Evolutionary conservation across 2,329 filamentous ascomycete species (phyloP).

Genomic region (Aspergillus ruber): DNA sequence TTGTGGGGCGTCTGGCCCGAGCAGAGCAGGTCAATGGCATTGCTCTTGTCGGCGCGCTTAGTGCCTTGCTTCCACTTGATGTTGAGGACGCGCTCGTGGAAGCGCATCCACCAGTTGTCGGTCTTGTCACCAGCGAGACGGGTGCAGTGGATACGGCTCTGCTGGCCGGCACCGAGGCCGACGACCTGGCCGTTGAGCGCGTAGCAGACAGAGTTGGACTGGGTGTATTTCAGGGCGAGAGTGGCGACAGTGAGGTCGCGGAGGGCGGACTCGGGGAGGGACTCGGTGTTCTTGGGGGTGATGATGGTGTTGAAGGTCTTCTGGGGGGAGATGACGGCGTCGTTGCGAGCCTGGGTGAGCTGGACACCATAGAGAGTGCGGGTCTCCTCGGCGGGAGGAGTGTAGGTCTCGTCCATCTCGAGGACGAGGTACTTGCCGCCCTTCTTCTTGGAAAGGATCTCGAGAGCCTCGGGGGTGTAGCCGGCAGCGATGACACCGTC

Average conservation of each 20-base stretch:
- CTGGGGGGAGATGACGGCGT: constrained; percentile 74
- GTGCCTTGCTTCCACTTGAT: constrained; percentile 97
- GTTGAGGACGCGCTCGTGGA: constrained; percentile 79
- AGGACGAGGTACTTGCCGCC: constrained; percentile 93
- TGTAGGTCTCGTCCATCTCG: constrained; percentile 85
- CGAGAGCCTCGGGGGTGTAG: constrained; percentile 77
- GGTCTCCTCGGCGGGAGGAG: constrained; percentile 66
- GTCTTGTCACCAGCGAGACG: constrained; percentile 95
- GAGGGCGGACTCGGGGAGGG: constrained; percentile 72
- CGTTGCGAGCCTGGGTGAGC: constrained; percentile 87
- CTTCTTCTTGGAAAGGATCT: constrained; percentile 96
- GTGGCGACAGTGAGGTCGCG: constrained; percentile 91
- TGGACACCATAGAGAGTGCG: constrained; percentile 86
- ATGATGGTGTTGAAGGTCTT: constrained; percentile 78
- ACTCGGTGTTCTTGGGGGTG: constrained; percentile 69
- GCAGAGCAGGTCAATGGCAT: constrained; percentile 92
- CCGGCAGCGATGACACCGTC: constrained; percentile 91
- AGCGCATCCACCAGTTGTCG: constrained; percentile 99
- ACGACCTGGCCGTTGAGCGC: constrained; percentile 89
- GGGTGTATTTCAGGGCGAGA: constrained; percentile 96
- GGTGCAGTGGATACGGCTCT: constrained; percentile 97
- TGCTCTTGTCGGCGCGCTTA: constrained; percentile 95
- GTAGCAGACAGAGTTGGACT: constrained; percentile 99
- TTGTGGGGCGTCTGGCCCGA: constrained; percentile 80
- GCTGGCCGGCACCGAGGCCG: constrained; percentile 90